phyloP scores from a whole-genome alignment of 306 rosid species.

The Trichosanthes cucumerina region DNA sequence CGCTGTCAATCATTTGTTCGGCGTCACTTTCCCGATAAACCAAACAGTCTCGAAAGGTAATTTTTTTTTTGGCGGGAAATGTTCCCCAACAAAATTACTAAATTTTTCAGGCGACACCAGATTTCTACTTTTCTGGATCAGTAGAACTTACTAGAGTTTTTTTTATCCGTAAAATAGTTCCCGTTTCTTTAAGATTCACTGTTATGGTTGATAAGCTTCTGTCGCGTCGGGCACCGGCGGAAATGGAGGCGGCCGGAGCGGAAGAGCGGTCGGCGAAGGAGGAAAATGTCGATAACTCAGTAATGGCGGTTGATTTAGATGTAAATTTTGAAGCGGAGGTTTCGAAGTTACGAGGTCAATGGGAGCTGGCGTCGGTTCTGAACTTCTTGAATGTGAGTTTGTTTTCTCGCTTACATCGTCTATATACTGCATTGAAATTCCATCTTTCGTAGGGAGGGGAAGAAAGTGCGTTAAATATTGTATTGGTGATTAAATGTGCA shows the following conservation, averaged over 20 bases:
- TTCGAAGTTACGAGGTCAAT: slow-evolving; percentile 46
- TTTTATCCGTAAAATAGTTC: background rate
- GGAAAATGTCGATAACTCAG: slow-evolving; percentile 16
- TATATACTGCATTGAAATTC: background rate
- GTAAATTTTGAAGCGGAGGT: slow-evolving; percentile 22
- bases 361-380: slow-evolving; percentile 88
- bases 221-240: slow-evolving; percentile 2
- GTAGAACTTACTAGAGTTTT: background rate
- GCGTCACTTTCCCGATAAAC: slow-evolving; percentile 9
- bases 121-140: background rate
- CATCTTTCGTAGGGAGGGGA: background rate
- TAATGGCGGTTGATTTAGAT: slow-evolving; percentile 12
- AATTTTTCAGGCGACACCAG: background rate
- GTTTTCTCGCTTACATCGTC: background rate
- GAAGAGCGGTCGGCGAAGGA: slow-evolving; percentile 23
- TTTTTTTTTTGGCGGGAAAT: slow-evolving; percentile 52
- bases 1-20: slow-evolving; percentile 5
- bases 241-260: background rate
- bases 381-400: slow-evolving; percentile 57
- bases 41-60: background rate
- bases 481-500: background rate
- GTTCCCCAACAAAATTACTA: background rate
- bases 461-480: background rate
- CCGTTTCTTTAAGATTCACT: background rate
- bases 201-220: slow-evolving; percentile 19